These are phyloP conservation scores for Gymnopilus dilepis DNA, from an alignment of 768 basidiomycete genomes.

Conservation along the genomic window DNA sequence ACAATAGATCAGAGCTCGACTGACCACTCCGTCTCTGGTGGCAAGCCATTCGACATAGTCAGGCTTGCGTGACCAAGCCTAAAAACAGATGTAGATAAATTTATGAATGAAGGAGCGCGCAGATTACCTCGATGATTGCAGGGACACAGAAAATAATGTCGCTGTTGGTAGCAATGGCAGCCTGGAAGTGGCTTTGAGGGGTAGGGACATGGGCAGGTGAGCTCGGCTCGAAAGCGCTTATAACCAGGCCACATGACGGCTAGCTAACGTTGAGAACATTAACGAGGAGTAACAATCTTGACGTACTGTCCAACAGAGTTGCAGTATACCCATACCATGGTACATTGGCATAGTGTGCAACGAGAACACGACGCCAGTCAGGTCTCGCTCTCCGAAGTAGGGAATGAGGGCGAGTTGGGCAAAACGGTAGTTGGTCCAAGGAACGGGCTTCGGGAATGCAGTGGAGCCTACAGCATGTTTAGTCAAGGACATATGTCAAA, in stretches of 20 bases:
- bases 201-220: not conserved
- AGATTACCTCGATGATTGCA: not conserved
- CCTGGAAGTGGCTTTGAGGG: not conserved
- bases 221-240: not conserved
- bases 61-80: constrained; percentile 15
- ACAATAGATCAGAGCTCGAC: not conserved
- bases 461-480: not conserved
- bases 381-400: not conserved
- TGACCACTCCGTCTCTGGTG: constrained; percentile 13
- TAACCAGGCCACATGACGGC: not conserved
- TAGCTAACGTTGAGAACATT: not conserved
- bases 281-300: no score
- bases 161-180: not conserved
- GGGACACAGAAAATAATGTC: not conserved
- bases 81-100: not conserved
- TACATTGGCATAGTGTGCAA: constrained; percentile 3
- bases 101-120: not conserved
- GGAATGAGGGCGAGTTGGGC: not conserved
- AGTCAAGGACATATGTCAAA: not conserved
- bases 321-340: constrained; percentile 1
- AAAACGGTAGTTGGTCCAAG: not conserved
- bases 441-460: not conserved
- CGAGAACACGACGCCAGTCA: not conserved
- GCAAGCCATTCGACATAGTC: constrained; percentile 15
- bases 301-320: not conserved